phyloP scores from a whole-genome alignment of 1,284 basidiomycete genomes.

The Rhodotorula sp. region DNA sequence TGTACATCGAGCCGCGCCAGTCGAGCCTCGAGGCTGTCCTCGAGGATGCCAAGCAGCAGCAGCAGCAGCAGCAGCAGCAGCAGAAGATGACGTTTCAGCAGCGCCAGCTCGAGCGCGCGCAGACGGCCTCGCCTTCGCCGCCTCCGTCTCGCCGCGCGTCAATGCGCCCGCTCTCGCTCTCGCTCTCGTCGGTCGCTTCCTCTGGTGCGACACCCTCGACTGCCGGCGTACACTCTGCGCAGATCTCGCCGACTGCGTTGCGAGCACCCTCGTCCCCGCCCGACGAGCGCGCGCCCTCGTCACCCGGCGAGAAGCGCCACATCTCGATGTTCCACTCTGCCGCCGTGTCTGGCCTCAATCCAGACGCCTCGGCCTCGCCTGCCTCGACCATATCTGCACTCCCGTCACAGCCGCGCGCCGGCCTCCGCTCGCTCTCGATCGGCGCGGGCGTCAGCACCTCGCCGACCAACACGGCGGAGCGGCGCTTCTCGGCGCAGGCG shows the following conservation, averaged over 20 bases:
- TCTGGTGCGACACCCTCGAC: constrained; percentile 15
- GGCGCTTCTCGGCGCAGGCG: constrained; percentile 13
- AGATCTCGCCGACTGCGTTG: not conserved
- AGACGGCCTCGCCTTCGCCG: not conserved
- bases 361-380: constrained; percentile 3
- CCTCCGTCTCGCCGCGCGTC: constrained; percentile 13
- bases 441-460: constrained; percentile 13
- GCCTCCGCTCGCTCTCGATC: constrained; percentile 41
- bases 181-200: constrained; percentile 21
- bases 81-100: not conserved
- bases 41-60: constrained; percentile 2
- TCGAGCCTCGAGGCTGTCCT: not conserved
- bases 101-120: not conserved
- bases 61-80: not conserved
- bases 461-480: constrained; percentile 8
- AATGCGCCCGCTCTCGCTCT: constrained; percentile 38
- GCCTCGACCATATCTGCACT: constrained; percentile 2
- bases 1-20: constrained; percentile 10
- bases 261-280: constrained; percentile 12
- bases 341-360: constrained; percentile 25
- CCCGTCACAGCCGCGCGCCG: constrained; percentile 8
- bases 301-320: constrained; percentile 32
- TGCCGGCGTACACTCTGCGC: not conserved
- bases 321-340: constrained; percentile 39
- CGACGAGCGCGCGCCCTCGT: constrained; percentile 20